Percentiles rank a stretch among this genome's conserved stretches.
These are phyloP conservation scores for Hypoxylon sp. DNA, from an alignment of 2,329 filamentous ascomycete genomes.

Conservation along the genomic window DNA sequence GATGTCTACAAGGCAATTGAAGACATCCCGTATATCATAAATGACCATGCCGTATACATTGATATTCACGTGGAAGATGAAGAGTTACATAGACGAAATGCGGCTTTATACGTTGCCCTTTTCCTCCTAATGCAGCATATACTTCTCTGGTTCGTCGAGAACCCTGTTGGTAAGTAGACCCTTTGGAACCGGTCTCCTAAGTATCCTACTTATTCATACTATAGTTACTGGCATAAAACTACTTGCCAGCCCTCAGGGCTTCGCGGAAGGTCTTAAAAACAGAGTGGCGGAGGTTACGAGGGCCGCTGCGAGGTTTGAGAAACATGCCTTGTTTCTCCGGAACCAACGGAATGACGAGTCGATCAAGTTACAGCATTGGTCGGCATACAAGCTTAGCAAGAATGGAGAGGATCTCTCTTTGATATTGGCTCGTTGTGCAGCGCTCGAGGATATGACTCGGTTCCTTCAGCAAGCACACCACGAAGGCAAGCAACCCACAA, in stretches of 20 bases:
- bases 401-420: conserved; percentile 1
- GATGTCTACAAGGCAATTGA: conserved; percentile 36
- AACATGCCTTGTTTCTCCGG: conserved; percentile 14
- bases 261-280: conserved; percentile 12
- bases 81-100: conserved; percentile 28
- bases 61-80: conserved; percentile 17
- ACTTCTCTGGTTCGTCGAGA: conserved; percentile 32
- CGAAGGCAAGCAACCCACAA: conserved; percentile 1
- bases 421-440: conserved; percentile 1
- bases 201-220: background rate
- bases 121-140: conserved; percentile 30
- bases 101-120: conserved; percentile 26
- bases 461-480: conserved; percentile 7
- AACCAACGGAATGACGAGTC: conserved; percentile 13
- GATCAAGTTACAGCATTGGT: conserved; percentile 13
- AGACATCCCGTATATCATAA: conserved; percentile 27
- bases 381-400: conserved; percentile 13
- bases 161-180: conserved; percentile 17
- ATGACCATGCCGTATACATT: conserved; percentile 20
- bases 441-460: conserved; percentile 6
- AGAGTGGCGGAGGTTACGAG: conserved; percentile 8
- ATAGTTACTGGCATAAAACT: conserved; percentile 23
- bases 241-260: conserved; percentile 17
- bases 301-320: conserved; percentile 15
- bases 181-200: background rate